Base-by-base conservation (phyloP, 1,284 basidiomycete species). In the Xerocomus amazonicus region DNA sequence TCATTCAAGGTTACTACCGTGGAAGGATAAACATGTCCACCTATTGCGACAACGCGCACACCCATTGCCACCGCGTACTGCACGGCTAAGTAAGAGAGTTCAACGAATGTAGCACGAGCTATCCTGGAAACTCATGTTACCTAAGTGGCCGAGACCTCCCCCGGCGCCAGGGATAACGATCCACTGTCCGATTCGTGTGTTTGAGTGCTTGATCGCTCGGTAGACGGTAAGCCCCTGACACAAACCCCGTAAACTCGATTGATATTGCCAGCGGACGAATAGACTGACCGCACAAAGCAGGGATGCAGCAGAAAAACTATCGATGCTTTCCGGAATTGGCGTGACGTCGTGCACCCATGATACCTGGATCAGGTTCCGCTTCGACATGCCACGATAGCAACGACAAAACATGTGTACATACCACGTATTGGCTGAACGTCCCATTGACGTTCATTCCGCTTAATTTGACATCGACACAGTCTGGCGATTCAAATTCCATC, bases 341-440 rank as follows among this genome's bases (percentile, higher is more conserved):
- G 89, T 90, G 41, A 94, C 84, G 58, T 80, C 78, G 55, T 79
- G 71, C 37, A 84, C 80, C 63, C 73, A 89, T 10, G 83, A 81
- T 8, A 87, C 77, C 71, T 79, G 29, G 17, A 29, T 13, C 19
- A 23, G 19, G 19, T 23, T 23, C 3, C 39, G 35, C 8, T 32
- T n/a, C 9, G 14, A 5, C 16, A 36, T 36, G 23, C 19, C 19
- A 23, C 19, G 19, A 23, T 23, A 23, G 19, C 19, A 23, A 23
- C 19, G 17, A 4, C 0, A 13, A 13, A 4, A 28, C 12, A 8
- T 0, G 16, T 13, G 29, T 17, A 69, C 79, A 53, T 57, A 82
- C 84, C 45, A 82, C 79, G 60, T 89, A 92, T 74, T 93, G 80
- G 43, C 83, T 79, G 76, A 94, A 95, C 2, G 90, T 90, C 49